A percentile compares a stretch with the other conserved stretches of the same genome.
Conservation (phyloP, 208 protist genomes). For the Pavlovales sp. region DNA sequence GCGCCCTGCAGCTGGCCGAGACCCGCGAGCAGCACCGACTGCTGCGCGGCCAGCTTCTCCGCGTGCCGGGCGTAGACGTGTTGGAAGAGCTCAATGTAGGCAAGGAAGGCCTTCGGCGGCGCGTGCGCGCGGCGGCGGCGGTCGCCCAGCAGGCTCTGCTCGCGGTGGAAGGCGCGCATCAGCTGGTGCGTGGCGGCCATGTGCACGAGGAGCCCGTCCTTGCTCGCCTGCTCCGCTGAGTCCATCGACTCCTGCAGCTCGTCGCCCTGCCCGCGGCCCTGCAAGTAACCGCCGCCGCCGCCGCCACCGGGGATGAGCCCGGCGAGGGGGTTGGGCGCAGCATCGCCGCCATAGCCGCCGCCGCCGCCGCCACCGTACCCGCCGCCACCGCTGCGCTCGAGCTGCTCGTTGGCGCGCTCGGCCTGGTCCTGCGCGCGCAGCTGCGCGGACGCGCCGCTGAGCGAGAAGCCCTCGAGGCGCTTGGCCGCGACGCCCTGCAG, state of each 20-base stretch:
- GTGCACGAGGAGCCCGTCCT: slow-evolving; percentile 55
- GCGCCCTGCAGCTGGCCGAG: slow-evolving; percentile 74
- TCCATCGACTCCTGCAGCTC: no score
- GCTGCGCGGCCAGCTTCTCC: slow-evolving; percentile 57
- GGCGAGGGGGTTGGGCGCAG: no score
- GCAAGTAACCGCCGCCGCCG: no score
- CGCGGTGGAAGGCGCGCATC: slow-evolving; percentile 55
- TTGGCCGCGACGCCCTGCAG: slow-evolving; percentile 79
- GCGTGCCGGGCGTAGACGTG: slow-evolving; percentile 67
- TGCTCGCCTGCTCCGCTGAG: slow-evolving; percentile 31
- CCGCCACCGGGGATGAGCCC: no score
- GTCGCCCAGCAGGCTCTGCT: slow-evolving; percentile 65
- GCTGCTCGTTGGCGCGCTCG: no score
- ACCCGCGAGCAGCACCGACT: slow-evolving; percentile 62
- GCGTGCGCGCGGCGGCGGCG: slow-evolving; percentile 68
- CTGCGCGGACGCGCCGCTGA: no score
- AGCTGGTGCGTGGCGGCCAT: slow-evolving; percentile 66
- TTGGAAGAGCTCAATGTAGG: slow-evolving; percentile 70
- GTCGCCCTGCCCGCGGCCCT: no score
- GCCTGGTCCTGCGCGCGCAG: no score
- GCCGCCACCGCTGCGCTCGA: slow-evolving; percentile 62
- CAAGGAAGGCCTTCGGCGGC: slow-evolving; percentile 77
- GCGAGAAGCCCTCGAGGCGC: slow-evolving; percentile 66
- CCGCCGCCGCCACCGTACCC: no score
- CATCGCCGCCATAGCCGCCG: no score